Evolutionary conservation across 805 yeast genomes (phyloP), one percentile per base, ranked within the genome.

Genomic region (Lipomyces spencermartinsiae): DNA sequence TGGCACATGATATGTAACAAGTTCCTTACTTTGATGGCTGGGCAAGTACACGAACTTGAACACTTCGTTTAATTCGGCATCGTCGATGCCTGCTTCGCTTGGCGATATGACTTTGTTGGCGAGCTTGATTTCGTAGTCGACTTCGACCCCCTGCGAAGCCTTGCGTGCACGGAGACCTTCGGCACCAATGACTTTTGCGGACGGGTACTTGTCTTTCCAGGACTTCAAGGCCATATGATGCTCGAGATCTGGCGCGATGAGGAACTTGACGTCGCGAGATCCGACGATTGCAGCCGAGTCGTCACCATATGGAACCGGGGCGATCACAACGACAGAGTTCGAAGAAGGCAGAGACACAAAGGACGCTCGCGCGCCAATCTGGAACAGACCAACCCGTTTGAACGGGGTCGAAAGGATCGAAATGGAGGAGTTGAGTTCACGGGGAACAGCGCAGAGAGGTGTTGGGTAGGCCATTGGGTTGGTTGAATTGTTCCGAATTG

Each of bases 141-240:
- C 72, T 29, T 33, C 39, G 8, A 69, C 68, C 19, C 70, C 70
- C 59, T 69, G 61, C 12, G 59, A 5, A 22, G 63, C 67, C 58
- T 69, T 69, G 16, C 62, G 59, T 14, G 22, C 62, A 12, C 65
- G 62, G 46, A 76, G 69, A 9, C 71, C 81, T 39, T 81, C 86
- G 78, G 85, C 82, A 2, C 89, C 91, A 66, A 89, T 82, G 39
- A 89, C 76, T 71, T 83, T 83, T 61, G 86, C 77, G 1, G 79
- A 73, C 2, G 91, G 91, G 74, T 80, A 82, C 65, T 78, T 76
- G 22, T 81, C 79, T 74, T 85, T 84, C 78, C 88, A 84, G 12
- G 85, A 83, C 39, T 78, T 75, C 22, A 88, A 85, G 3, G 89
- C 90, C 86, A 89, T 78, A 1, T 90, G 87, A 74, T 89, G 93